Evolutionary conservation across 1,284 basidiomycete species (phyloP), one percentile per base, ranked within the genome.

Genomic region (Grifola frondosa): DNA sequence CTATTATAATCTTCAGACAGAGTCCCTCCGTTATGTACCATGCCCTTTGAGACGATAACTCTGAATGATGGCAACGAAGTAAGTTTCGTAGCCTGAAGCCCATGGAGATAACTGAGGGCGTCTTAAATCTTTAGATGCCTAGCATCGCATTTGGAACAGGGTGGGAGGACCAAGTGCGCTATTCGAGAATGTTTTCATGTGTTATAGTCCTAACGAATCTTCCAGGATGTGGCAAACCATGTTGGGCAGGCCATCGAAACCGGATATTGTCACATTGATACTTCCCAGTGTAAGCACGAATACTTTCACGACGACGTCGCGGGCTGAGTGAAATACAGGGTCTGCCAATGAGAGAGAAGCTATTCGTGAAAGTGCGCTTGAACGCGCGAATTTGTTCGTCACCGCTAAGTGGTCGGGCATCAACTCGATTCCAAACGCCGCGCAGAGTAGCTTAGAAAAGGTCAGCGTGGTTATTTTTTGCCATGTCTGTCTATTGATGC

Each of bases 331-430:
- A 6, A 15, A 3, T 4, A 4, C 29, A 70, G 70, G 48, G 32
- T 74, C 73, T 38, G 35, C 45, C 9, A 74, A 70, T 17, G 70
- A 74, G 46, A 56, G 67, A 1, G 44, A 39, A 8, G 71, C 67
- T 4, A 59, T 74, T 21, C 55, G 55, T 15, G 60, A 68, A 35
- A 63, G 58, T 40, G 69, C 61, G 2, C 56, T 69, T 5, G 42
- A 50, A 11, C 62, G 70, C 12, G 50, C 52, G 3, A 63, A 70
- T 6, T 33, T 71, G 3, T 71, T 54, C 51, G 55, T 73, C 28
- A 76, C 76, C 20, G 74, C 75, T 24, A 77, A 75, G 61, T 87
- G 78, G 62, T 78, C 76, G 16, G 79, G 81, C 0, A 47, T 73
- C 13, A 70, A 76, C 35, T 73, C 75, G 26, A 74, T 82, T 6